phyloP scores from a whole-genome alignment of 257 asterid genomes.

The Nicotiana benthamiana region DNA sequence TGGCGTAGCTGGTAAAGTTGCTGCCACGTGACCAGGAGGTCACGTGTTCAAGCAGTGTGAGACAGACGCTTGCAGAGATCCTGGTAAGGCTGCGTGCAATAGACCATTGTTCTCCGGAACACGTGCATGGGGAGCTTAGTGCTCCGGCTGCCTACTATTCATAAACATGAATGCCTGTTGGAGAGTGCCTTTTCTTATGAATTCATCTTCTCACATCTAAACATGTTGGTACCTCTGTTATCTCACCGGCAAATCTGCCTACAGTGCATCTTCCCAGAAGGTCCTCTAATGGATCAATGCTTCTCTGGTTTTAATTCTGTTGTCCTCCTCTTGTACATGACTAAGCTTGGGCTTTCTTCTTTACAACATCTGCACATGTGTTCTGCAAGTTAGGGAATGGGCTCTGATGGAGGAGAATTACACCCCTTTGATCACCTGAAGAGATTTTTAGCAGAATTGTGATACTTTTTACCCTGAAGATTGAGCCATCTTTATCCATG shows the following conservation, averaged over 20 bases:
- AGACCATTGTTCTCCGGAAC: no score
- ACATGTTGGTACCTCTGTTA: not conserved
- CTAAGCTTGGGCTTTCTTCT: not conserved
- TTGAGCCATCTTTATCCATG: not conserved
- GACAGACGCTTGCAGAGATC: no score
- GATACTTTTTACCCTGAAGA: no score
- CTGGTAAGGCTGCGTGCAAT: no score
- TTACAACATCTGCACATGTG: not conserved
- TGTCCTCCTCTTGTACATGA: not conserved
- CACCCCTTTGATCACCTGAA: not conserved
- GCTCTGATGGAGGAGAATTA: not conserved
- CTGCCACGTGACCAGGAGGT: no score
- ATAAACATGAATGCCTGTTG: not conserved
- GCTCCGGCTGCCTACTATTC: not conserved
- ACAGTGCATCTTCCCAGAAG: not conserved
- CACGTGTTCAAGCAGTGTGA: no score
- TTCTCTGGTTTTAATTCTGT: not conserved
- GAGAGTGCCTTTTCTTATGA: not conserved
- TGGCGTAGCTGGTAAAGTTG: no score
- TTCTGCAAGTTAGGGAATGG: not conserved
- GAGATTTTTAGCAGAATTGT: no score
- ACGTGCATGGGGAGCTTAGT: no score
- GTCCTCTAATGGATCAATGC: not conserved
- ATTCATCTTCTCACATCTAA: not conserved
- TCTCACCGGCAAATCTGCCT: not conserved